Percentiles rank a stretch among this genome's conserved stretches.
phyloP scores from a whole-genome alignment of 2,329 filamentous ascomycete species.

The Fusarium anthophilum region DNA sequence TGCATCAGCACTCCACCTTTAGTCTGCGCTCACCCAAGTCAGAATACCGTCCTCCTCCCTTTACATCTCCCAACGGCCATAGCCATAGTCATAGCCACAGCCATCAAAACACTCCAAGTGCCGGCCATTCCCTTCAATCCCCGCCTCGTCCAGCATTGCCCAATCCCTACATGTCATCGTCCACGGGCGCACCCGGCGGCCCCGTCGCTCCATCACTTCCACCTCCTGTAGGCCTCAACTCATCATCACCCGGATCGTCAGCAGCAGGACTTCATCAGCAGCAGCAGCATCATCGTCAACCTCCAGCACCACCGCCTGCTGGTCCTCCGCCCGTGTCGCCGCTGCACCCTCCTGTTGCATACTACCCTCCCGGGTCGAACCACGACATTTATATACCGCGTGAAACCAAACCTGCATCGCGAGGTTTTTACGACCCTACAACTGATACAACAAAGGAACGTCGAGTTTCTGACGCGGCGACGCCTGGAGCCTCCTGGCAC shows the following conservation, averaged over 20 bases:
- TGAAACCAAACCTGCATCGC: constrained; percentile 51
- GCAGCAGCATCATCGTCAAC: constrained; percentile 42
- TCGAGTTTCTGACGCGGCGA: constrained; percentile 53
- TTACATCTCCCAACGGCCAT: constrained; percentile 43
- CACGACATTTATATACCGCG: constrained; percentile 47
- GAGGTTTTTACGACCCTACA: constrained; percentile 64
- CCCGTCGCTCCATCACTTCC: constrained; percentile 46
- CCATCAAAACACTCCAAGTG: constrained; percentile 42
- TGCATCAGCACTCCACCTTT: constrained; percentile 56
- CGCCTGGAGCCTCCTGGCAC: constrained; percentile 53
- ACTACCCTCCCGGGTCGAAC: constrained; percentile 49
- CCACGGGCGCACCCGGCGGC: constrained; percentile 43
- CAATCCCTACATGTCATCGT: constrained; percentile 51
- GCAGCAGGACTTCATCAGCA: constrained; percentile 41
- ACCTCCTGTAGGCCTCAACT: constrained; percentile 41
- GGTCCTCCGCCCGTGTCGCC: constrained; percentile 51
- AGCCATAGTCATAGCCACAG: constrained; percentile 43
- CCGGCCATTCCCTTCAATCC: constrained; percentile 45
- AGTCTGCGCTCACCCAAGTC: constrained; percentile 60
- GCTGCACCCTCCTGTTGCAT: constrained; percentile 55
- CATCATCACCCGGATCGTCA: constrained; percentile 30
- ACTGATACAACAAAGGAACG: constrained; percentile 61
- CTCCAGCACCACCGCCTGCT: constrained; percentile 37
- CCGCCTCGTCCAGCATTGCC: constrained; percentile 45
- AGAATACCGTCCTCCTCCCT: constrained; percentile 51